Conservation (phyloP, 2,329 filamentous ascomycete genomes). For the Diaporthe velutina region DNA sequence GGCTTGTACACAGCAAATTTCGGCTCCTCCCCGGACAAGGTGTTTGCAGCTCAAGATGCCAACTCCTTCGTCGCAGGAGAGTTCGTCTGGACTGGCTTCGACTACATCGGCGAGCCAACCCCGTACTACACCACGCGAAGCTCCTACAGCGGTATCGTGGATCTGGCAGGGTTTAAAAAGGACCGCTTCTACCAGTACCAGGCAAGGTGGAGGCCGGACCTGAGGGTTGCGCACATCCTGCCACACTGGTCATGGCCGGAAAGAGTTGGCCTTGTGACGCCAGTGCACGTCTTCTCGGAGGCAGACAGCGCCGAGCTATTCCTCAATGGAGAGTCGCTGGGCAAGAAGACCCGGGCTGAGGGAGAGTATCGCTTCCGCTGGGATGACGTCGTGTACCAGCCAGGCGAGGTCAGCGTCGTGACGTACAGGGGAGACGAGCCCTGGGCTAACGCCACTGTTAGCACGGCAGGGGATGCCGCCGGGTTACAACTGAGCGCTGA, state of each 20-base stretch:
- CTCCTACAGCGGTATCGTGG: constrained; percentile 69
- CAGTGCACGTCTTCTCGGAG: constrained; percentile 66
- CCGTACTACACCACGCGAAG: constrained; percentile 61
- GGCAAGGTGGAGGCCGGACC: constrained; percentile 62
- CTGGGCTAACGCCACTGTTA: constrained; percentile 59
- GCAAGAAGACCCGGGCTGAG: constrained; percentile 51
- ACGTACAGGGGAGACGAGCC: constrained; percentile 60
- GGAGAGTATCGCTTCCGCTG: constrained; percentile 64
- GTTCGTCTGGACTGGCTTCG: constrained; percentile 65
- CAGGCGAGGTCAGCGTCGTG: constrained; percentile 61
- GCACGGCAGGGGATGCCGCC: constrained; percentile 56
- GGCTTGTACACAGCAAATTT: constrained; percentile 63
- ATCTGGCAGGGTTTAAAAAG: constrained; percentile 69
- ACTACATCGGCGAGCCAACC: constrained; percentile 64
- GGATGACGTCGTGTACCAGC: constrained; percentile 62
- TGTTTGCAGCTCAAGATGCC: constrained; percentile 62
- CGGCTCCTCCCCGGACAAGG: constrained; percentile 65
- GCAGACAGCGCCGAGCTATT: constrained; percentile 68
- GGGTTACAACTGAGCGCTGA: constrained; percentile 56
- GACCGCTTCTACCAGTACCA: constrained; percentile 69
- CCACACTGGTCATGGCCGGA: constrained; percentile 70
- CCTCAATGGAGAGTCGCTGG: constrained; percentile 62
- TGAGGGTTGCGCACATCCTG: constrained; percentile 64
- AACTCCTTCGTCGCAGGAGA: constrained; percentile 65
- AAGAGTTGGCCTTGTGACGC: constrained; percentile 60